Evolutionary conservation across 306 rosid genomes (phyloP), one percentile per base, ranked within the genome.

Genomic region (Citrullus amarus): DNA sequence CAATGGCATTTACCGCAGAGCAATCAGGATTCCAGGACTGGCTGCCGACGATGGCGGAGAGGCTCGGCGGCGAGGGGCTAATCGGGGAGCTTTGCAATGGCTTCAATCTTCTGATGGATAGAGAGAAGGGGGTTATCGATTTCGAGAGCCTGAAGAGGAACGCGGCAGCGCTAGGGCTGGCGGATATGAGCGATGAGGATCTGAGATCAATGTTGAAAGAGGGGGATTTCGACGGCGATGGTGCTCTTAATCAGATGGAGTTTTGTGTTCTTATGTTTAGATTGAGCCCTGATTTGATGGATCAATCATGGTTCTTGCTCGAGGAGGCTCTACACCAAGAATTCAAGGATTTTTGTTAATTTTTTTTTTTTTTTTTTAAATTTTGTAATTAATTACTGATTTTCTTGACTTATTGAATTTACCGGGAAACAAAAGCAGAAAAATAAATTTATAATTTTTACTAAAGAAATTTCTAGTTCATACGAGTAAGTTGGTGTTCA

Each of bases 221-320:
- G 75, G 98, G 98, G 46, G 96, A 93, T 36, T 90, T 84, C 78
- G 98, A 93, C 55, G 96, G 93, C 14, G 97, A 93, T 81, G 96
- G 98, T 2, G 96, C 91, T 0, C 89, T 93, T 30, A 90, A 83
- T 78, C 93, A 89, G 86, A 71, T 91, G 91, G 97, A 93, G 88
- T 93, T 93, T 65, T 93, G 98, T 14, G 93, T 91, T 8, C 82
- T 93, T 83, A 93, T 91, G 97, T 93, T 93, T 78, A 88, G 97
- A 86, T 81, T 93, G 78, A 91, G 98, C 76, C 98, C 98, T 77
- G 93, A 89, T 50, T 89, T 93, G 61, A 93, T 93, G 98, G 93
- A 88, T 4, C 92, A 89, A 4, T 91, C 93, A 0, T 28, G 80
- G 6, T 13, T 86, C 60, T 91, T 91, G 95, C 82, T 93, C 12